A percentile compares a stretch with the other conserved stretches of the same genome.
These are phyloP conservation scores for Seminavis robusta DNA, from an alignment of 108 stramenopile genomes.

Conservation along the genomic window DNA sequence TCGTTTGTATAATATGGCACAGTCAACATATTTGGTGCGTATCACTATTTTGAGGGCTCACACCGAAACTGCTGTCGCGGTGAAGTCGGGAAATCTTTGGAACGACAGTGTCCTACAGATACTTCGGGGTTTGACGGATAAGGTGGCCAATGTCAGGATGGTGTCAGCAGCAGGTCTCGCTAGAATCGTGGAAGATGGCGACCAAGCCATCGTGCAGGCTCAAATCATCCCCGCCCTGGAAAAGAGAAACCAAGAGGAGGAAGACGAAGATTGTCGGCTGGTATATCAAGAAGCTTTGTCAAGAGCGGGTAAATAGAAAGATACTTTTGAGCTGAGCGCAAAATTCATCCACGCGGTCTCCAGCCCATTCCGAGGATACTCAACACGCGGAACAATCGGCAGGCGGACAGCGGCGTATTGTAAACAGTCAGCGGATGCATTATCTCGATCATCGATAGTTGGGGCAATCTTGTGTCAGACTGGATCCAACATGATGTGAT, in stretches of 20 bases:
- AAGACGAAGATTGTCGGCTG: constrained; percentile 34
- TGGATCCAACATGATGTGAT: no score
- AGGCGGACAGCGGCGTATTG: no score
- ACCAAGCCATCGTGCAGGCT: constrained; percentile 25
- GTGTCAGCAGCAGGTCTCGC: constrained; percentile 74
- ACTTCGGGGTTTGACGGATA: constrained; percentile 63
- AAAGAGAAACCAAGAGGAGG: constrained; percentile 34
- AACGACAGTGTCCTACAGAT: constrained; percentile 48
- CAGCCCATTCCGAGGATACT: no score
- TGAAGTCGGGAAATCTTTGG: constrained; percentile 42
- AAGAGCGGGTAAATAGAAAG: no score
- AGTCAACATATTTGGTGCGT: constrained; percentile 68
- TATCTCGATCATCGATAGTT: no score
- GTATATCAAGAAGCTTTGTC: constrained; percentile 20
- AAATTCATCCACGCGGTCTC: no score
- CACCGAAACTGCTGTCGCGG: constrained; percentile 43
- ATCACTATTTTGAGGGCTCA: constrained; percentile 76
- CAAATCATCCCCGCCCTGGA: constrained; percentile 38
- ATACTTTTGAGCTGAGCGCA: no score
- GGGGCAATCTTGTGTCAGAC: no score
- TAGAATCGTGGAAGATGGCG: constrained; percentile 25
- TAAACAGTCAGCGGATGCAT: no score
- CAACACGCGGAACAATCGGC: no score
- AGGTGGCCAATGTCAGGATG: constrained; percentile 86
- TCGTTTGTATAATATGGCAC: constrained; percentile 65